Percentiles rank a stretch among this genome's conserved stretches.
Conservation (phyloP, 192 early-diverging fungal genomes). For the Tieghemiomyces parasiticus region DNA sequence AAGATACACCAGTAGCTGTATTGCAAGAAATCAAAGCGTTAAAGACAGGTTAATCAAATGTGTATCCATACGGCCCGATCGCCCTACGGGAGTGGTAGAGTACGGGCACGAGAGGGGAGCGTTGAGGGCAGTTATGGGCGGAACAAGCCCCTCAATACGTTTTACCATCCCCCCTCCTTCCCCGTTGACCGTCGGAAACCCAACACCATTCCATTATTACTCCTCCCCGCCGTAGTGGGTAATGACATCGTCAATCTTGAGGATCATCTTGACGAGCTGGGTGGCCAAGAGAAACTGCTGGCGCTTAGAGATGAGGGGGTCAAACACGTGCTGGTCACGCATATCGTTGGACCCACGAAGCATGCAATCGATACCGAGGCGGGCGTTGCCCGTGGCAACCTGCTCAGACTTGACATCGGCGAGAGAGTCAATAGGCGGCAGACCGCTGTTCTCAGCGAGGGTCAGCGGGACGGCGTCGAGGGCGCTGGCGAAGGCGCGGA, state of each 20-base stretch:
- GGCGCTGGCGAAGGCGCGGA: slow-evolving; percentile 94
- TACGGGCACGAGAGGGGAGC: no score
- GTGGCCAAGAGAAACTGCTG: slow-evolving; percentile 96
- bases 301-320: slow-evolving; percentile 98
- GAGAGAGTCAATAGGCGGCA: slow-evolving; percentile 92
- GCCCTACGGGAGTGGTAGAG: no score
- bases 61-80: no score
- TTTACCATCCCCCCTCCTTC: no score
- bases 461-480: slow-evolving; percentile 88
- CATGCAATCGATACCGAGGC: slow-evolving; percentile 95
- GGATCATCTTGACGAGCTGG: slow-evolving; percentile 97
- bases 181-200: no score
- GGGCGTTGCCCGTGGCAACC: slow-evolving; percentile 65
- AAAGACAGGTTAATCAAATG: no score
- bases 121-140: no score
- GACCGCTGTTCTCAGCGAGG: slow-evolving; percentile 94
- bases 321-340: slow-evolving; percentile 96
- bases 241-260: slow-evolving; percentile 90
- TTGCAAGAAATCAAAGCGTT: no score
- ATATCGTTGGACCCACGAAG: slow-evolving; percentile 87
- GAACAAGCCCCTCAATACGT: no score
- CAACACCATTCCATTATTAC: no score
- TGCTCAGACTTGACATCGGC: slow-evolving; percentile 92
- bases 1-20: no score
- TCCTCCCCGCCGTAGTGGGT: slow-evolving; percentile 16